A percentile compares a stretch with the other conserved stretches of the same genome.
Conservation (phyloP, 2,329 filamentous ascomycete species). For the Colletotrichum destructivum region DNA sequence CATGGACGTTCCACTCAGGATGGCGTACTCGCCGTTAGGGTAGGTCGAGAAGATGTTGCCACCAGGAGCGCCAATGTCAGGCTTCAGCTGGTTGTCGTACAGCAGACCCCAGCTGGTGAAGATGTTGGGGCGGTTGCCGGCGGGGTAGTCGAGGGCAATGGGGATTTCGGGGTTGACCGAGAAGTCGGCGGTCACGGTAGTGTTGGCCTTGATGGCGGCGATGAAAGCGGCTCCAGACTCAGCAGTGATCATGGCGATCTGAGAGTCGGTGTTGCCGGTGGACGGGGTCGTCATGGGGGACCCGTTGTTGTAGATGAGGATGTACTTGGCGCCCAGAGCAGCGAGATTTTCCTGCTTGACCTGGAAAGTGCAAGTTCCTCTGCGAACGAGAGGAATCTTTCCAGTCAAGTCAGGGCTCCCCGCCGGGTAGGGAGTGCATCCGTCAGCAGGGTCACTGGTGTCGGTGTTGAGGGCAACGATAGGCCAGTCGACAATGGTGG, state of each 20-base stretch:
- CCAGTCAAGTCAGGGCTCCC: constrained; percentile 34
- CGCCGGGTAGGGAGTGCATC: constrained; percentile 47
- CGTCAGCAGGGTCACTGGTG: constrained; percentile 46
- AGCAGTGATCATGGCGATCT: constrained; percentile 46
- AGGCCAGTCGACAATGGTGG: constrained; percentile 53
- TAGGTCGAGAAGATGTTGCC: constrained; percentile 61
- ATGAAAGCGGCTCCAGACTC: constrained; percentile 47
- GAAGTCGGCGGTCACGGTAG: constrained; percentile 51
- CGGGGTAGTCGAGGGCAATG: constrained; percentile 44
- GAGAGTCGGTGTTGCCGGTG: constrained; percentile 30
- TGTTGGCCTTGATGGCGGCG: constrained; percentile 45
- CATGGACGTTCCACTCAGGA: constrained; percentile 64
- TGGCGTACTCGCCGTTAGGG: constrained; percentile 56
- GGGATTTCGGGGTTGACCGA: constrained; percentile 46
- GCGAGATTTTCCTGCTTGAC: constrained; percentile 49
- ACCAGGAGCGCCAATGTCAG: constrained; percentile 60
- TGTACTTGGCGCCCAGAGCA: constrained; percentile 47
- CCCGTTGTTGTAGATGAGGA: constrained; percentile 52
- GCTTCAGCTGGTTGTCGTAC: constrained; percentile 60
- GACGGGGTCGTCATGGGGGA: constrained; percentile 39
- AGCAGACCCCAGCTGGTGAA: constrained; percentile 62
- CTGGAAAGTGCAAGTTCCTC: constrained; percentile 52
- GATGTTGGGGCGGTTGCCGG: constrained; percentile 54
- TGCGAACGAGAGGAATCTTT: constrained; percentile 46
- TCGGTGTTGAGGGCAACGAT: constrained; percentile 48